These are phyloP conservation scores for Aspergillus egyptiacus DNA, from an alignment of 495 filamentous ascomycete species.

Conservation along the genomic window DNA sequence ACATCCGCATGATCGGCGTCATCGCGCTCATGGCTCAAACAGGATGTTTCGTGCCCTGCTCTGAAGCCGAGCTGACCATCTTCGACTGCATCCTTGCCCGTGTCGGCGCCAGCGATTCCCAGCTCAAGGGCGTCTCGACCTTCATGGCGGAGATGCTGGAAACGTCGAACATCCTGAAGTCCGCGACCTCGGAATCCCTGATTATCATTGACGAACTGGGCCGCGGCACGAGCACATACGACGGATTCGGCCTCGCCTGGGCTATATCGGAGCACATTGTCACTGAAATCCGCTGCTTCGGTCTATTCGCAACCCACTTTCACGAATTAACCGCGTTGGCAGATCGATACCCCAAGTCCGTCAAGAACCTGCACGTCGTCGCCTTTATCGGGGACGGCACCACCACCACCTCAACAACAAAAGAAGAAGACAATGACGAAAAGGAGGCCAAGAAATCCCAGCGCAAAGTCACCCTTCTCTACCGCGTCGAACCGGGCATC, in stretches of 20 bases:
- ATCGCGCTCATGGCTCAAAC: conserved; percentile 97
- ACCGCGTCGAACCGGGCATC: conserved; percentile 91
- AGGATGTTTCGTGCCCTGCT: conserved; percentile 92
- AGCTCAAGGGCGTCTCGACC: conserved; percentile 95
- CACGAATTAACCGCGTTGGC: conserved; percentile 91
- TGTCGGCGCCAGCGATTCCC: conserved; percentile 90
- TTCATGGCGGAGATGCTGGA: conserved; percentile 99
- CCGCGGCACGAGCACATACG: conserved; percentile 94
- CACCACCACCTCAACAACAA: no score
- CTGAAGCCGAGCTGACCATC: conserved; percentile 85
- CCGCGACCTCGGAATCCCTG: conserved; percentile 84
- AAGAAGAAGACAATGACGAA: conserved; percentile 13
- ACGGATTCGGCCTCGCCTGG: conserved; percentile 97
- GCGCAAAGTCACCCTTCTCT: conserved; percentile 86
- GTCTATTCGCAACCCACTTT: conserved; percentile 97
- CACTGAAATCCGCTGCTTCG: conserved; percentile 86
- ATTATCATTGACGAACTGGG: conserved; percentile 99
- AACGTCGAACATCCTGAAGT: conserved; percentile 97
- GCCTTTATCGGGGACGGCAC: conserved; percentile 74
- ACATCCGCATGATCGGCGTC: conserved; percentile 96
- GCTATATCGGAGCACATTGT: conserved; percentile 97
- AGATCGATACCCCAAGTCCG: conserved; percentile 71
- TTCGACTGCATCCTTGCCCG: conserved; percentile 98
- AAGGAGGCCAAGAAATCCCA: conserved; percentile 51
- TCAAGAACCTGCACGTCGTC: conserved; percentile 91